These are phyloP conservation scores for Sclerotinia minor DNA, from an alignment of 2,329 filamentous ascomycete genomes.

Conservation along the genomic window DNA sequence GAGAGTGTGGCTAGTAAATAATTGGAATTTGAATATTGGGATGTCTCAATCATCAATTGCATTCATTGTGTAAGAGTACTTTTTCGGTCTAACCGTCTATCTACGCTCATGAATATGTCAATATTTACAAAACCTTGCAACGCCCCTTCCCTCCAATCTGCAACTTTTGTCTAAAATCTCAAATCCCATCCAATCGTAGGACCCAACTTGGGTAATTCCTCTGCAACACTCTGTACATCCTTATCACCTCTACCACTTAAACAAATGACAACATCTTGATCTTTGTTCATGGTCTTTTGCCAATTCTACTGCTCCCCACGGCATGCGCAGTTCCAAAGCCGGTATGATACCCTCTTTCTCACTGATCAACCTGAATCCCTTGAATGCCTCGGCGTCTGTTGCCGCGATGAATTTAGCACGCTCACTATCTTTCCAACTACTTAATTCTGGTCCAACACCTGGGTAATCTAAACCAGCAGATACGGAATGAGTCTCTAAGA, in stretches of 20 bases:
- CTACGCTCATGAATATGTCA: neutral
- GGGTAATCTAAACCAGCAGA: conserved; percentile 97
- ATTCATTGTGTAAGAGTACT: neutral
- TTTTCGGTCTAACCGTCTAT: conserved; percentile 1
- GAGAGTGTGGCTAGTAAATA: conserved; percentile 25
- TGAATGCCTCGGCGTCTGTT: conserved; percentile 86
- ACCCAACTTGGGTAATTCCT: conserved; percentile 84
- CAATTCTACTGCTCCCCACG: conserved; percentile 81
- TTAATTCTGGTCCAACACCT: conserved; percentile 90
- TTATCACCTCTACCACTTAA: conserved; percentile 93
- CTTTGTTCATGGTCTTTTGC: conserved; percentile 91
- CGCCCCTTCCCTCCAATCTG: neutral
- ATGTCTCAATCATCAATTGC: neutral
- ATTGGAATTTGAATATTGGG: neutral
- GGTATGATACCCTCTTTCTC: conserved; percentile 96
- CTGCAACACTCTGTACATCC: conserved; percentile 97
- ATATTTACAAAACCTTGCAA: conserved; percentile 19
- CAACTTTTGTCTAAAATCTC: conserved; percentile 51
- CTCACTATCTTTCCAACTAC: conserved; percentile 86
- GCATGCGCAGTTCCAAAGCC: conserved; percentile 92
- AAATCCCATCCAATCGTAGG: conserved; percentile 80
- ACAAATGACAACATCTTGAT: conserved; percentile 89
- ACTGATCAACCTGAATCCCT: conserved; percentile 80
- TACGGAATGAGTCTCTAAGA: conserved; percentile 91
- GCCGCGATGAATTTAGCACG: conserved; percentile 87